Base-by-base conservation (phyloP, 495 filamentous ascomycete species). In the Xylaria acuta region DNA sequence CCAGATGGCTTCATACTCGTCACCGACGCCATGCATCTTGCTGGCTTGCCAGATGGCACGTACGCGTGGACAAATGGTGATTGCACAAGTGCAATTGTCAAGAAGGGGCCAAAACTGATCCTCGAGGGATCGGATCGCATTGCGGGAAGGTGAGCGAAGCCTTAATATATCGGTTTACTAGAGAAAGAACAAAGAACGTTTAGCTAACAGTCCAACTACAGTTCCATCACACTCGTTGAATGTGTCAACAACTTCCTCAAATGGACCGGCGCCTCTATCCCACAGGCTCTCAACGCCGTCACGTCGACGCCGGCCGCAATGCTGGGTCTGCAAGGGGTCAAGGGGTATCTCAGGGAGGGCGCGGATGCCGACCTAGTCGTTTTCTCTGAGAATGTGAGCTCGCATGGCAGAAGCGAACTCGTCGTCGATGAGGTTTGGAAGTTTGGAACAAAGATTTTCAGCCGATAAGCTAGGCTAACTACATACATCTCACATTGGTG, bases 301-400 rank as follows among this genome's bases (percentile, higher is more conserved):
- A 94, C 93, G 2, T 83, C 84, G 18, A 91, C 90, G 11, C 93
- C 93, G 14, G 93, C 93, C 2, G 83, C 84, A 22, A 91, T 97
- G 89, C 80, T 97, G 32, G 90, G 90, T 0, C 64, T 94, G 54
- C 76, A 89, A 60, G 86, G 83, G 3, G 80, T 88, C 32, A 95
- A 95, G 83, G 93, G 93, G 0, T 84, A 79, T 1, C 78, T 97
- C 67, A 85, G 88, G 2, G 83, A 86, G 41, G 92, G 89, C 25
- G 91, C 92, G 4, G 93, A 97, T 85, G 93, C 93, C 1, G 93
- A 97, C 81, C 76, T 97, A 68, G 88, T 95, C 32, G 86, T 95
- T 1, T 78, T 95, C 67, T 88, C 86, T 12, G 89, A 92, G 75
- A 81, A 77, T 41, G 77, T 78, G 9, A 85, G 86, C 73, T 77